Base-by-base conservation (phyloP, 371 early-diverging fungal genomes). In the Actinomortierella ambigua region DNA sequence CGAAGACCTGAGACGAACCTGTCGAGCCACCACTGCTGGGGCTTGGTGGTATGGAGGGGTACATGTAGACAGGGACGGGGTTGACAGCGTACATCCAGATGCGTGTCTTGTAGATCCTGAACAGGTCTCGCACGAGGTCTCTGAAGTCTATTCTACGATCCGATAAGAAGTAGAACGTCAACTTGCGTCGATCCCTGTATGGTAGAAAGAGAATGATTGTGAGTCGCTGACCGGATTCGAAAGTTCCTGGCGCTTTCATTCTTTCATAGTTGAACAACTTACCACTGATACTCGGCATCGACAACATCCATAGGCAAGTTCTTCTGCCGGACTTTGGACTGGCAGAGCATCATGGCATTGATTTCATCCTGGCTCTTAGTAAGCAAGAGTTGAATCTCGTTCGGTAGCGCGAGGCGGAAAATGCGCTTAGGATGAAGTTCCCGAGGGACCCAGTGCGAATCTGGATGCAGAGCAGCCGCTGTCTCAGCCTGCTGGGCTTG, bases 81-180 rank as follows among this genome's bases (percentile, higher is more conserved):
- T 76, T 73, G 9, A 79, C 81, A 26, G 85, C 88, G 65, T 83
- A 86, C 97, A 98, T 96, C 99, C 99, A 99, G 65, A 99, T 99
- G 51, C 99, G 90, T 7, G 98, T 98, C 82, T 99, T 99, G 84
- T 98, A 99, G 42, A 95, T 90, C 79, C 98, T 98, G 83, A 99
- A 99, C 50, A 99, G 83, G 52, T 99, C 99, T 42, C 97, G 90
- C 56, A 99, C 99, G 34, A 99, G 85, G 68, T 99, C 99, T 53
- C 99, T 88, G 79, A 99, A 99, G 79, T 99, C 99, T 53, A 99
- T 94, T 47, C 99, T 88, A 55, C 90, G 88, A 46, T 95, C 96
- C n/a, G 96, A 94, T 1, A 92, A 86, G 79, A 95, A 98, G 77
- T 94, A 96, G 66, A 96, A 96, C 1, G 97, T 98, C 56, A 98